A percentile compares a stretch with the other conserved stretches of the same genome.
These are phyloP conservation scores for Plenodomus tracheiphilus DNA, from an alignment of 2,329 filamentous ascomycete species.

Conservation along the genomic window DNA sequence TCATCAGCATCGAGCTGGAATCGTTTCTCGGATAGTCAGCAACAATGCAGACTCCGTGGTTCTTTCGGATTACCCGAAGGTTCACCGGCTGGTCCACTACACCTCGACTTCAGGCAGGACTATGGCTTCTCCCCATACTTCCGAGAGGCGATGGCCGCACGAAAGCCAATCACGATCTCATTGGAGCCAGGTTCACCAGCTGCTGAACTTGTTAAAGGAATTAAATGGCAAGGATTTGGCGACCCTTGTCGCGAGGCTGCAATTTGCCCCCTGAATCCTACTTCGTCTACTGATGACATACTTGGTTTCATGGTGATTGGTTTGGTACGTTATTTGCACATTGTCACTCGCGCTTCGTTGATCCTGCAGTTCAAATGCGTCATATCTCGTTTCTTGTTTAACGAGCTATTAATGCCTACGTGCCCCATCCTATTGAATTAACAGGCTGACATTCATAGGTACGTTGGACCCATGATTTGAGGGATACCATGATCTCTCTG, in stretches of 20 bases:
- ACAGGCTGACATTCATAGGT: neutral
- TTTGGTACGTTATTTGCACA: conserved; percentile 9
- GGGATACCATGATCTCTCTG: too few species aligned
- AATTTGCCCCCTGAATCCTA: conserved; percentile 43
- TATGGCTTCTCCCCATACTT: conserved; percentile 31
- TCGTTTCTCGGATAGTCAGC: conserved; percentile 6
- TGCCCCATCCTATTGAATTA: too few species aligned
- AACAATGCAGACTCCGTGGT: conserved; percentile 26
- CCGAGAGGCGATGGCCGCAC: conserved; percentile 28
- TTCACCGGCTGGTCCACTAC: conserved; percentile 24
- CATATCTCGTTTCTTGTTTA: neutral
- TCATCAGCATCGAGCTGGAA: conserved; percentile 9
- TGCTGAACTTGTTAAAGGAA: conserved; percentile 26
- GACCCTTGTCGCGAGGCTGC: conserved; percentile 39
- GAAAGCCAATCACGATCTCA: conserved; percentile 32
- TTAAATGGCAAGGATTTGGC: conserved; percentile 40
- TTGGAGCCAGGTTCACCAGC: conserved; percentile 34
- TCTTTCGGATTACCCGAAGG: conserved; percentile 22
- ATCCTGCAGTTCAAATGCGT: neutral
- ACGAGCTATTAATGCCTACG: too few species aligned
- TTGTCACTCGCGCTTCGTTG: neutral
- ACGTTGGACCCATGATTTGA: neutral
- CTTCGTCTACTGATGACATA: conserved; percentile 35
- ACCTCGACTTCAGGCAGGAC: conserved; percentile 23
- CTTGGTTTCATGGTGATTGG: conserved; percentile 48